phyloP scores from a whole-genome alignment of 2,329 filamentous ascomycete species.

The Cladosporium velox region DNA sequence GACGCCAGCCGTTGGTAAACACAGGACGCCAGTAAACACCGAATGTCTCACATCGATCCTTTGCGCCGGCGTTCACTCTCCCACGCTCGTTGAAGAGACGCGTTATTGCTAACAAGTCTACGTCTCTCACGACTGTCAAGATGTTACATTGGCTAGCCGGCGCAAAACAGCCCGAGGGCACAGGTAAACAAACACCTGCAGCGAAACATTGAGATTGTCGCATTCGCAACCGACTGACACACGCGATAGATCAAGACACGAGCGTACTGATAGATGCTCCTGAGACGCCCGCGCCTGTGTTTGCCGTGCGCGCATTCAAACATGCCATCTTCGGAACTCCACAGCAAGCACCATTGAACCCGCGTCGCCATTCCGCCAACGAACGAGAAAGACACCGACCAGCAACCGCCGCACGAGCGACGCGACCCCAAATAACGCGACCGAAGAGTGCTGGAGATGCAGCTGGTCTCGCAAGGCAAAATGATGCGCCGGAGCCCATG shows the following conservation, averaged over 20 bases:
- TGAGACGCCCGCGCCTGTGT: conserved; percentile 66
- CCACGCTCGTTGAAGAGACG: conserved; percentile 12
- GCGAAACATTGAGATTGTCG: background rate
- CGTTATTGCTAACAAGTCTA: conserved; percentile 3
- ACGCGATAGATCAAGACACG: conserved; percentile 35
- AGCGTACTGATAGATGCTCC: conserved; percentile 53
- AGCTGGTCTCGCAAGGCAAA: conserved; percentile 15
- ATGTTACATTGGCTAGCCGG: conserved; percentile 41
- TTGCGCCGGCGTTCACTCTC: conserved; percentile 12
- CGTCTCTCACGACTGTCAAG: background rate
- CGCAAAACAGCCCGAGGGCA: conserved; percentile 32
- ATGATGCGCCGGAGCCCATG: conserved; percentile 29
- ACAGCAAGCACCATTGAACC: conserved; percentile 24
- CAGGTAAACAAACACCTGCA: conserved; percentile 22
- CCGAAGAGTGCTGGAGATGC: conserved; percentile 36
- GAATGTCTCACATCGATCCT: conserved; percentile 1
- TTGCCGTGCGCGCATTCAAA: conserved; percentile 67
- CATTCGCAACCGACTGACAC: conserved; percentile 20
- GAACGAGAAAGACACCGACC: conserved; percentile 24
- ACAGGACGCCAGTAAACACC: conserved; percentile 7
- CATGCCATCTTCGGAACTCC: conserved; percentile 66
- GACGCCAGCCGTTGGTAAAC: background rate
- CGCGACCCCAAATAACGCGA: conserved; percentile 32
- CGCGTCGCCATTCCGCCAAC: conserved; percentile 35
- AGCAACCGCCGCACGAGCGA: conserved; percentile 18